A percentile compares a stretch with the other conserved stretches of the same genome.
These are phyloP conservation scores for Jacaranda mimosifolia DNA, from an alignment of 257 asterid species.

Conservation along the genomic window DNA sequence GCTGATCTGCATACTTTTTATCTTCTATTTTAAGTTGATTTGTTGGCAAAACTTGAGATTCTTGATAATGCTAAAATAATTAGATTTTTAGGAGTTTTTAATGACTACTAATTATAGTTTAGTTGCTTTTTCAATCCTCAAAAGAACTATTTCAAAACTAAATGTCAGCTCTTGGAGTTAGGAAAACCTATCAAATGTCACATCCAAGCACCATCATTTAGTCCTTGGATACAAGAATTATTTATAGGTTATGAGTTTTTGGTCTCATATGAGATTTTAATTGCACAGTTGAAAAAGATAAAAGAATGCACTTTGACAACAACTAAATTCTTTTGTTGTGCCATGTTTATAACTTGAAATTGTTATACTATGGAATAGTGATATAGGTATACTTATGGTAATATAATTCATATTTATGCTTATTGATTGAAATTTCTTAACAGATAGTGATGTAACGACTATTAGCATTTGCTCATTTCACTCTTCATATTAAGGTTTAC, in stretches of 20 bases:
- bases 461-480: too few species aligned
- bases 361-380: too few species aligned
- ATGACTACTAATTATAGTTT: background rate
- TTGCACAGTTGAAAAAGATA: background rate
- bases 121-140: background rate
- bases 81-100: background rate
- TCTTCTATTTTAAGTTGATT: background rate
- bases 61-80: background rate
- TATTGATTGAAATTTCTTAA: too few species aligned
- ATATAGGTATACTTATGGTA: too few species aligned
- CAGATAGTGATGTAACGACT: too few species aligned
- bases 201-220: slow-evolving; percentile 13
- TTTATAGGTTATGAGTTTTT: background rate
- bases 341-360: too few species aligned
- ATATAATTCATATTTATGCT: too few species aligned
- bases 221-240: too few species aligned
- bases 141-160: background rate
- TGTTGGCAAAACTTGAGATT: slow-evolving; percentile 4
- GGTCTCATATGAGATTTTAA: background rate
- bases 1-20: too few species aligned
- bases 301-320: background rate
- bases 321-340: too few species aligned
- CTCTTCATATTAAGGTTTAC: too few species aligned
- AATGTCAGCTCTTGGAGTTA: too few species aligned
- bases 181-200: slow-evolving; percentile 7